phyloP scores from a whole-genome alignment of 768 basidiomycete species.

The Trametes coccinea region DNA sequence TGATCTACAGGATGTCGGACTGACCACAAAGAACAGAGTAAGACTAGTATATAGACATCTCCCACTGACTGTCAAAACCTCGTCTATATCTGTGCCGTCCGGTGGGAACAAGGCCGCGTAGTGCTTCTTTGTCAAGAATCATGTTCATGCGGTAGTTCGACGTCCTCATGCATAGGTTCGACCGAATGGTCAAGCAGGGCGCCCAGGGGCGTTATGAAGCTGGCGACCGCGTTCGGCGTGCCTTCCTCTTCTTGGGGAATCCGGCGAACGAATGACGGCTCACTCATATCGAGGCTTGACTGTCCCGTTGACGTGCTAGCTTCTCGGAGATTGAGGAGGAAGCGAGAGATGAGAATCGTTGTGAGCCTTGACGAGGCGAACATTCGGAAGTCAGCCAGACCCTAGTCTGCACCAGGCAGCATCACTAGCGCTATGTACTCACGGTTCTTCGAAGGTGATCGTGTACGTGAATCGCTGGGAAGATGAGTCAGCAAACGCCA shows the following conservation, averaged over 20 bases:
- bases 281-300: background rate
- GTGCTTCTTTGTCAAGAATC: too few relatives aligned
- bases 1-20: too few relatives aligned
- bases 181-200: background rate
- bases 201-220: constrained; percentile 3
- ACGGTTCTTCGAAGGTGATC: constrained; percentile 5
- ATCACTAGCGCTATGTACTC: background rate
- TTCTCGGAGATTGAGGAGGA: constrained; percentile 5
- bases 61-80: too few relatives aligned
- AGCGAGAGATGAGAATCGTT: constrained; percentile 13
- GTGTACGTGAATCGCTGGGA: constrained; percentile 1
- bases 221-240: background rate
- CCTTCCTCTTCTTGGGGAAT: background rate
- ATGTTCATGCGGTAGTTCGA: too few relatives aligned
- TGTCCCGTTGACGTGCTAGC: background rate
- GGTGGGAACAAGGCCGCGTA: too few relatives aligned
- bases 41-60: too few relatives aligned
- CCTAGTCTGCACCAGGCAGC: too few relatives aligned
- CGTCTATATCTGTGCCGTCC: too few relatives aligned
- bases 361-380: background rate
- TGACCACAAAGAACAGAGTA: too few relatives aligned
- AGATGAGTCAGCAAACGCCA: background rate
- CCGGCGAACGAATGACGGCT: background rate
- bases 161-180: too few relatives aligned
- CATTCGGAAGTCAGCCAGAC: too few relatives aligned